Evolutionary conservation across 2,329 filamentous ascomycete species (phyloP), one percentile per base, ranked within the genome.

Genomic region (Canariomyces notabilis): DNA sequence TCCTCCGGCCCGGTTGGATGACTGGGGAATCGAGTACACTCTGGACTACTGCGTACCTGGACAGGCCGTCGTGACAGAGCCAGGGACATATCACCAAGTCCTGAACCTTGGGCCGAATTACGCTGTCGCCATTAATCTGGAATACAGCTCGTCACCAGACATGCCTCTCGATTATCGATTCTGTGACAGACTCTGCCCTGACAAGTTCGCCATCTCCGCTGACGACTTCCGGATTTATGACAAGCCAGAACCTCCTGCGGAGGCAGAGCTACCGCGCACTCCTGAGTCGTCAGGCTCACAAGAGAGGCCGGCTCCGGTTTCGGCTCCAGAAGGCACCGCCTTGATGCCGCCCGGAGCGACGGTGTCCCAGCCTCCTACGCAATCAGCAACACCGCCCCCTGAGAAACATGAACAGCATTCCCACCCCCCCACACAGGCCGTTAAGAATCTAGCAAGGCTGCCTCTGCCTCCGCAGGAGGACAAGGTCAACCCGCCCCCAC

Each of bases 61-160:
- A 4, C 57, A 59, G 16, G 57, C 57, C 4, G 45, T 59, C 14
- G 52, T 59, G n/a, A 59, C 57, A 11, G 57, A 59, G 38, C 57
- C 57, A 2, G 57, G 54, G n/a, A 59, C 57, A 7, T 59, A 59
- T 23, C 57, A 59, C 39, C 57, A 59, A 37, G 57, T 59, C 16
- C 36, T 59, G 23, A 59, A 59, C 26, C 48, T 58, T 4, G 57
- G 57, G 2, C 54, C 56, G 11, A 59, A 59, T 36, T 59, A 59
- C 39, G 57, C 57, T 4, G 31, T 59, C 15, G 57, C 57, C 35
- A 54, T 59, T 44, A 59, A 59, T 26, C 31, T 59, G 8, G 57
- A 59, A 32, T 59, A 59, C 40, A 40, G 43, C 6, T 59, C 57
- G 9, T 59, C 57, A 4, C 52, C 57, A 3, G 57, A 59, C 18